Evolutionary conservation across 1,284 basidiomycete genomes (phyloP).

Genomic region (Sparassis latifolia): DNA sequence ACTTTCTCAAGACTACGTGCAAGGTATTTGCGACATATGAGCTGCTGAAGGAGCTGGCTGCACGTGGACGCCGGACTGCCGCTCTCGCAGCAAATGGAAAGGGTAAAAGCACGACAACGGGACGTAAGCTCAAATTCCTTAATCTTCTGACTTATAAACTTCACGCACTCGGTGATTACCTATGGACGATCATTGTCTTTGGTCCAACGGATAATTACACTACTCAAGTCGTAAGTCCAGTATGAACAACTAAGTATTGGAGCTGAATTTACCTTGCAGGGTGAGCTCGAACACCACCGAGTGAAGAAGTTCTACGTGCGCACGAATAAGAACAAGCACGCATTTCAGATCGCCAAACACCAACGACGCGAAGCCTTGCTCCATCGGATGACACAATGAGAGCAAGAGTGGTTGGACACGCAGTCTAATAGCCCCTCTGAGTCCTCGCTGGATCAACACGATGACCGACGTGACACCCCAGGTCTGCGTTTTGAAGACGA

Average conservation of each 20-base stretch:
- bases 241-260: background rate
- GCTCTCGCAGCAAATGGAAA: background rate
- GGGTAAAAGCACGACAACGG: background rate
- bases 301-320: conserved; percentile 28
- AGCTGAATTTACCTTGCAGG: too few species aligned
- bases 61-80: conserved; percentile 12
- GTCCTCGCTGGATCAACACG: background rate
- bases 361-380: conserved; percentile 6
- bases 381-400: background rate
- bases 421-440: background rate
- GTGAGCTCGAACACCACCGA: conserved; percentile 27
- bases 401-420: background rate
- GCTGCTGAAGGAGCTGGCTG: conserved; percentile 17
- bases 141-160: conserved; percentile 27
- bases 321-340: conserved; percentile 25
- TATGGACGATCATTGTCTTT: conserved; percentile 17
- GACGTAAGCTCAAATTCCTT: background rate
- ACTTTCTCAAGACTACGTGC: conserved; percentile 9
- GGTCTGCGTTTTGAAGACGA: background rate
- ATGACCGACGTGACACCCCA: too few species aligned
- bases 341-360: conserved; percentile 20
- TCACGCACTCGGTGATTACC: conserved; percentile 28
- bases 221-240: conserved; percentile 24
- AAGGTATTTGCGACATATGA: conserved; percentile 15
- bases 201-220: conserved; percentile 30